Conservation (phyloP, 2,329 filamentous ascomycete species). For the Fusarium sp. region DNA sequence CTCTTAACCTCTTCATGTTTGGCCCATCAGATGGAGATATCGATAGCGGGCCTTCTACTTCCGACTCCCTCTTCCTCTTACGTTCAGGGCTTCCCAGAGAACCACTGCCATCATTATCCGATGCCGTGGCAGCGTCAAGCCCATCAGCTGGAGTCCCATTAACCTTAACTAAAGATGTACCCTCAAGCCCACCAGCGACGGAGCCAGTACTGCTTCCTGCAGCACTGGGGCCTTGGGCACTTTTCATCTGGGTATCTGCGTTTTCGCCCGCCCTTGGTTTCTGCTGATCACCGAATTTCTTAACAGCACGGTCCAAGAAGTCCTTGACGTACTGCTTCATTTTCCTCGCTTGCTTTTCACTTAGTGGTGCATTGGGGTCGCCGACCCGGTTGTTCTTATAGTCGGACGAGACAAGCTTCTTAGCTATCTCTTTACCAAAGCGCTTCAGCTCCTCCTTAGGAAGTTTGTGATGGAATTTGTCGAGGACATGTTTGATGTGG, state of each 20-base stretch:
- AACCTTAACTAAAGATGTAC: constrained; percentile 30
- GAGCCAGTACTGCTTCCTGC: constrained; percentile 8
- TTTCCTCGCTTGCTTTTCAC: constrained; percentile 80
- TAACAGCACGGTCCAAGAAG: constrained; percentile 86
- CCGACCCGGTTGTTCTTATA: constrained; percentile 89
- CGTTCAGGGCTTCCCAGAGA: constrained; percentile 61
- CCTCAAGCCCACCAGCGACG: constrained; percentile 27
- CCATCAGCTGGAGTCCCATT: constrained; percentile 38
- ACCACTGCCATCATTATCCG: constrained; percentile 56
- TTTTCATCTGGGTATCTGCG: constrained; percentile 39
- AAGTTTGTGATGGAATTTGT: constrained; percentile 87
- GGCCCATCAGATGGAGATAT: constrained; percentile 66
- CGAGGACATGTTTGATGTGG: constrained; percentile 84
- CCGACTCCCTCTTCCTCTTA: constrained; percentile 71
- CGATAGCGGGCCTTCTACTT: constrained; percentile 52
- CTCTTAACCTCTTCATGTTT: constrained; percentile 62
- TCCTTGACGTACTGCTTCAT: constrained; percentile 86
- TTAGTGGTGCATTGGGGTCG: constrained; percentile 77
- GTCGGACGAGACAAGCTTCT: constrained; percentile 91
- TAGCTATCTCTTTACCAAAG: constrained; percentile 74
- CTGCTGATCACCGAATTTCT: constrained; percentile 76
- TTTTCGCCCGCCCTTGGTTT: constrained; percentile 65
- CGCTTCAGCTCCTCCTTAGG: constrained; percentile 79
- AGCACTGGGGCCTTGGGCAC: constrained; percentile 11
- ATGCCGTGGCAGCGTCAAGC: constrained; percentile 51